Percentiles rank a stretch among this genome's conserved stretches.
Evolutionary conservation across 169 alveolate genomes (phyloP).

Genomic region (Eimeria maxima): DNA sequence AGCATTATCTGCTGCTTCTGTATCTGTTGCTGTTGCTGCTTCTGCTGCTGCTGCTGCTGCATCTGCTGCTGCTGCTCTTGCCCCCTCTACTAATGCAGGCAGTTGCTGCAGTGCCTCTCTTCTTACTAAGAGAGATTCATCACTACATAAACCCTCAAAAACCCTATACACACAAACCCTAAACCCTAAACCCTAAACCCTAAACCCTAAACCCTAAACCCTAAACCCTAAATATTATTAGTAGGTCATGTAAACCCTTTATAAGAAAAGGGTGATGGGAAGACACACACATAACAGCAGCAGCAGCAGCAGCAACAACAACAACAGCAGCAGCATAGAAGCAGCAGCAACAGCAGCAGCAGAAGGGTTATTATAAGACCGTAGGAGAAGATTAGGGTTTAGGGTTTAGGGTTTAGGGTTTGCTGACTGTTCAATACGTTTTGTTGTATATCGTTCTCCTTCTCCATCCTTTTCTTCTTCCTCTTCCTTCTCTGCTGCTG

Average conservation of each 20-base stretch:
- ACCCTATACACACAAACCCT: neutral
- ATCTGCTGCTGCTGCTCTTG: neutral
- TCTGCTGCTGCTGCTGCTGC: conserved; percentile 17
- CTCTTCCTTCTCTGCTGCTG: neutral
- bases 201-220: too few species aligned
- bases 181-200: conserved; percentile 46
- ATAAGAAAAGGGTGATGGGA: too few species aligned
- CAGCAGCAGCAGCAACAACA: neutral
- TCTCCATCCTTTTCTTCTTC: neutral
- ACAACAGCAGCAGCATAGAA: neutral
- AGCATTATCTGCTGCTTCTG: neutral
- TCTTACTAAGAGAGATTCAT: conserved; percentile 8
- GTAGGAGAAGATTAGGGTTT: too few species aligned
- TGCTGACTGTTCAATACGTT: neutral
- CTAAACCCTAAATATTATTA: too few species aligned
- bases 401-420: neutral
- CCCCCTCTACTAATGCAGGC: conserved; percentile 25
- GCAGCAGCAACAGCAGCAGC: neutral
- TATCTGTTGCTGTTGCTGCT: conserved; percentile 1
- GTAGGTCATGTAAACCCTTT: too few species aligned
- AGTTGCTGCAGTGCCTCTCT: conserved; percentile 66
- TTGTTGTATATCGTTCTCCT: neutral
- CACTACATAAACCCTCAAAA: neutral
- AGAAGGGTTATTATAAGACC: too few species aligned
- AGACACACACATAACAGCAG: neutral